Evolutionary conservation across 1,284 basidiomycete genomes (phyloP).

Genomic region (Caloboletus firmus): DNA sequence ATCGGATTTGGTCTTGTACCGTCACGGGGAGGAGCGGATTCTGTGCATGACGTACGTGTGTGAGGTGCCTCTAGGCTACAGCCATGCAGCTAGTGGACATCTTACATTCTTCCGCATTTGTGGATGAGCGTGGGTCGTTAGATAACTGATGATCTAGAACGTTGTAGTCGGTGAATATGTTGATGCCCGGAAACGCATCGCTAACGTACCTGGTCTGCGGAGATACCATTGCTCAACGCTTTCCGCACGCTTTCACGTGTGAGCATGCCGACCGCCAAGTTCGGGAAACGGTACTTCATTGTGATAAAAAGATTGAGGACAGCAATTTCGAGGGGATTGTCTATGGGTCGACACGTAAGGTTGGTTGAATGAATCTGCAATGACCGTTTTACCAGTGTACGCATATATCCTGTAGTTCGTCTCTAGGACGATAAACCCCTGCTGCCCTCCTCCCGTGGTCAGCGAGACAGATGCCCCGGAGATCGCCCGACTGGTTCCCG

Average conservation of each 20-base stretch:
- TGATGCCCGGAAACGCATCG: constrained; percentile 15
- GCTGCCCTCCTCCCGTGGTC: constrained; percentile 52
- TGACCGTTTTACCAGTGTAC: constrained; percentile 75
- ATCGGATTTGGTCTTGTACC: constrained; percentile 95
- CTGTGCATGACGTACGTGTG: constrained; percentile 41
- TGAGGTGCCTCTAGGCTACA: neutral
- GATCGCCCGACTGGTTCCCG: constrained; percentile 33
- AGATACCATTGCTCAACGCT: constrained; percentile 93
- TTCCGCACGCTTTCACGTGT: constrained; percentile 95
- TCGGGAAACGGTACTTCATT: constrained; percentile 92
- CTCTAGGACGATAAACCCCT: constrained; percentile 95
- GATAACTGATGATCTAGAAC: constrained; percentile 88
- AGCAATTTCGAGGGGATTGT: constrained; percentile 94
- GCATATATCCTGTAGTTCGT: constrained; percentile 99
- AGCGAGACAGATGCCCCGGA: constrained; percentile 28
- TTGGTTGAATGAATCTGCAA: neutral
- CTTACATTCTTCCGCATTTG: constrained; percentile 95
- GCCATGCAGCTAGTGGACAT: constrained; percentile 8
- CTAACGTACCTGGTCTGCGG: constrained; percentile 82
- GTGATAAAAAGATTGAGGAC: constrained; percentile 94
- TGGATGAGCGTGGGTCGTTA: constrained; percentile 92
- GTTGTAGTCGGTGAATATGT: constrained; percentile 10
- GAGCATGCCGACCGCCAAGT: constrained; percentile 92
- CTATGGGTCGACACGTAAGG: constrained; percentile 42
- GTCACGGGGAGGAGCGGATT: constrained; percentile 92